Conservation (phyloP, 768 basidiomycete species). For the Wakefieldia striispora region DNA sequence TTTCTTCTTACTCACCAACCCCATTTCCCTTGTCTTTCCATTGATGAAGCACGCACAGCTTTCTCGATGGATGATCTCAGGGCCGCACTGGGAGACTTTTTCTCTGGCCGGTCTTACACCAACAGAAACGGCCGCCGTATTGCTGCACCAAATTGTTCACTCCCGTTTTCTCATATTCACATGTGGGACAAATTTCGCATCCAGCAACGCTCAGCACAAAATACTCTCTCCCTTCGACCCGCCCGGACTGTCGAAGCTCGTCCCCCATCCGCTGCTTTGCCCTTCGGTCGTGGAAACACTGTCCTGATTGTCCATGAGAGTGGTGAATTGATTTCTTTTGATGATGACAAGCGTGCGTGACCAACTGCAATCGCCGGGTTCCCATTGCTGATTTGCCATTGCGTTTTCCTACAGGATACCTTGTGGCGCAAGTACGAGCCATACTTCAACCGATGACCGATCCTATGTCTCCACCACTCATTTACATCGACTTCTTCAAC, state of each 20-base stretch:
- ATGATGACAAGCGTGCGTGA: too few relatives aligned
- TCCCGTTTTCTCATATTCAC: constrained; percentile 2
- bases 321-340: constrained; percentile 1
- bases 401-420: too few relatives aligned
- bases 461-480: too few relatives aligned
- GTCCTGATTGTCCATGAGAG: constrained; percentile 6
- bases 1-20: background rate
- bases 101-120: background rate
- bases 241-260: constrained; percentile 9
- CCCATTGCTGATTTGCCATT: too few relatives aligned
- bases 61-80: constrained; percentile 4
- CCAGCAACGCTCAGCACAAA: constrained; percentile 2
- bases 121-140: background rate
- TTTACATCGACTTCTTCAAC: too few relatives aligned
- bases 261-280: background rate
- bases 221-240: background rate
- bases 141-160: background rate
- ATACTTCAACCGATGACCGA: too few relatives aligned
- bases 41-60: background rate
- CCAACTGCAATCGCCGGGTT: too few relatives aligned
- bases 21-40: constrained; percentile 1
- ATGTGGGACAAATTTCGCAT: constrained; percentile 7
- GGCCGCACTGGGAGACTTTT: constrained; percentile 6
- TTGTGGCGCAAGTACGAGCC: too few relatives aligned
- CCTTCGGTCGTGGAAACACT: constrained; percentile 4